These are phyloP conservation scores for Aspergillus saccharolyticus DNA, from an alignment of 495 filamentous ascomycete species.

Conservation along the genomic window DNA sequence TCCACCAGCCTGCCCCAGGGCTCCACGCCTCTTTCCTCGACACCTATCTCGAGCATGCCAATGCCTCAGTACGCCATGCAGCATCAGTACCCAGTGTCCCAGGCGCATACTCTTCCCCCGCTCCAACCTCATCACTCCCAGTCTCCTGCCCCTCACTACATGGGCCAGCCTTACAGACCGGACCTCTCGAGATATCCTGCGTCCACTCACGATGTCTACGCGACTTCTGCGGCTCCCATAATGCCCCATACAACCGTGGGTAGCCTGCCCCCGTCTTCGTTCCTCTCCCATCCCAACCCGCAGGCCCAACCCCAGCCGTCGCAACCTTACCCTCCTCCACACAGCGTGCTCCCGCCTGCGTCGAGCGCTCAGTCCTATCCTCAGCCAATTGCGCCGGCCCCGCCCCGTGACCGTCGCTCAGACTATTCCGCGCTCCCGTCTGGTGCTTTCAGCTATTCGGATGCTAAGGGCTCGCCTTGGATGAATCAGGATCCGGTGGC, in stretches of 20 bases:
- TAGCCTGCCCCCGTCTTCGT: slow-evolving; percentile 51
- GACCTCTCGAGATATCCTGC: slow-evolving; percentile 59
- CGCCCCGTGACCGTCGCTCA: slow-evolving; percentile 52
- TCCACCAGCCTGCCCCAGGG: slow-evolving; percentile 53
- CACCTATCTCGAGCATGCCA: slow-evolving; percentile 44
- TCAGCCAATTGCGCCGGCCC: slow-evolving; percentile 67
- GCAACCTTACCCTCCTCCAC: slow-evolving; percentile 57
- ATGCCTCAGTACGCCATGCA: slow-evolving; percentile 52
- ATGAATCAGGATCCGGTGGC: slow-evolving; percentile 36
- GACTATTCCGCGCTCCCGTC: slow-evolving; percentile 57
- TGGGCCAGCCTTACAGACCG: slow-evolving; percentile 55
- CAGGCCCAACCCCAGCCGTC: slow-evolving; percentile 49
- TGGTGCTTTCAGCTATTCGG: slow-evolving; percentile 50
- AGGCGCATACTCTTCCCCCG: slow-evolving; percentile 66
- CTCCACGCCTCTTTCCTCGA: slow-evolving; percentile 41
- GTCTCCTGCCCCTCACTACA: slow-evolving; percentile 48
- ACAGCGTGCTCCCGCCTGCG: slow-evolving; percentile 60
- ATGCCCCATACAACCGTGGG: slow-evolving; percentile 54
- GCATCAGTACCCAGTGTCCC: slow-evolving; percentile 52
- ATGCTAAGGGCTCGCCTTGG: slow-evolving; percentile 39
- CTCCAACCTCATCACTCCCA: slow-evolving; percentile 57
- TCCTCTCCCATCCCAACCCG: slow-evolving; percentile 49
- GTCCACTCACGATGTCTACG: slow-evolving; percentile 58
- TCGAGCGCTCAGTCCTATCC: slow-evolving; percentile 62
- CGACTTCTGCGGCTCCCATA: slow-evolving; percentile 40